Evolutionary conservation across 345 rosid species (phyloP), one percentile per base, ranked within the genome.

Genomic region (Populus tremula): DNA sequence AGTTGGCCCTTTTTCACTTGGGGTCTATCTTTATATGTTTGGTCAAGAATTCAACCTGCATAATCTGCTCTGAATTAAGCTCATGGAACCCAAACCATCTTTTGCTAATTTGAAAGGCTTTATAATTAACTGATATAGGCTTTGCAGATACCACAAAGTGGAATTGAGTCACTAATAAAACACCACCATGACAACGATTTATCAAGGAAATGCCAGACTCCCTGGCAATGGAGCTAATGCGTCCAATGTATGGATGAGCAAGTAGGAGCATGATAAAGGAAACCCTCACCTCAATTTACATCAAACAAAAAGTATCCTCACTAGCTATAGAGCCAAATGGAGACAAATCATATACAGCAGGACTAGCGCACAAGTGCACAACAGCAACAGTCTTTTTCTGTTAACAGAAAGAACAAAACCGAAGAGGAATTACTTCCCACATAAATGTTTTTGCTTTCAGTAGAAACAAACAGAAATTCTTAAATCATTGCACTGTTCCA

Each of bases 231-330:
- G 53, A 27, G 16, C 13, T 39, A 20, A 21, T 21, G 53, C 20
- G 12, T 36, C 12, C 70, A 6, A 47, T 12, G 3, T 1, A 14
- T 47, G 50, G 50, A 0, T 14, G 18, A 47, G 50, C 50, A 14
- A 47, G 50, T 47, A 12, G 50, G 50, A 11, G 2, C 50, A 14
- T 47, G 17, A 47, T 47, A 47, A 47, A 47, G 50, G 18, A 47
- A 12, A 47, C 50, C 50, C 50, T 47, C 50, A 14, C 17, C 50
- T 47, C 16, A 47, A 47, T 36, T 70, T 70, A 49, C 74, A 49
- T 70, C 74, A 70, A 70, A 45, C 33, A 1, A 49, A 70, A 70
- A 70, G 74, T 23, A 70, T 9, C 74, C 74, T 70, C 74, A 70
- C 74, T 70, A 50, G 12, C 12, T 1, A 20, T 3, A 17, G 13